Evolutionary conservation across 352 stramenopile species (phyloP), one percentile per base, ranked within the genome.

Genomic region (Chrysophaeum taylorii): DNA sequence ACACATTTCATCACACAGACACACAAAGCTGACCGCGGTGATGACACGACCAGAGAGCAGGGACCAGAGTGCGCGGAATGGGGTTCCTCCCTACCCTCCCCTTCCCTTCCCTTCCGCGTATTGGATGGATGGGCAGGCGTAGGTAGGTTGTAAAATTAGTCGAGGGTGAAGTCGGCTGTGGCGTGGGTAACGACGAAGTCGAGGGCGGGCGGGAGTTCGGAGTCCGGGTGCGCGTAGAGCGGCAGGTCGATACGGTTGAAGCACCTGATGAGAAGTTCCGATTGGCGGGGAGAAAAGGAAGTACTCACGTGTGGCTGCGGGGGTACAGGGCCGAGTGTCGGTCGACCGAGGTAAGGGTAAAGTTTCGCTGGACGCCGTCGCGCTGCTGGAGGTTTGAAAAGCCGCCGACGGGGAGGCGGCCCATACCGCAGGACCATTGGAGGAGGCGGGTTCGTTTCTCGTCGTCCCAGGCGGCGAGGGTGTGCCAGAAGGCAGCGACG

Each of bases 201-300:
- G 12, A 66, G n/a, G 1, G 57, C 57, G 16, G 14, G 5, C 31
- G 57, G 57, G 2, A 66, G 15, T 7, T 66, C 57, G 57, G 21
- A 23, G 33, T 7, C 5, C 35, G 57, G 57, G 33, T 36, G 57
- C 2, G 23, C 31, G 78, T 97, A 98, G 53, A 97, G 71, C 27
- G 94, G 92, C 52, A 98, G 76, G 78, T 98, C 93, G 75, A 98
- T 97, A 70, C 92, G 89, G 81, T 98, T 98, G 78, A 98, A 97
- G 78, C 93, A 97, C 35, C 92, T 98, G 31, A 27, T 18, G 23
- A 27, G 5, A 27, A 33, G 9, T 5, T 12, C 12, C 9, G 45
- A 57, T 57, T 27, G 45, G 18, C n/a, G 31, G 45, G 23, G n/a
- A n/a, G n/a, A 27, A 57, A 12, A 12, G 7, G 18, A 12, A 57